Evolutionary conservation across 352 stramenopile genomes (phyloP), one percentile per base, ranked within the genome.

Genomic region (Pilasporangium apinafurcum): DNA sequence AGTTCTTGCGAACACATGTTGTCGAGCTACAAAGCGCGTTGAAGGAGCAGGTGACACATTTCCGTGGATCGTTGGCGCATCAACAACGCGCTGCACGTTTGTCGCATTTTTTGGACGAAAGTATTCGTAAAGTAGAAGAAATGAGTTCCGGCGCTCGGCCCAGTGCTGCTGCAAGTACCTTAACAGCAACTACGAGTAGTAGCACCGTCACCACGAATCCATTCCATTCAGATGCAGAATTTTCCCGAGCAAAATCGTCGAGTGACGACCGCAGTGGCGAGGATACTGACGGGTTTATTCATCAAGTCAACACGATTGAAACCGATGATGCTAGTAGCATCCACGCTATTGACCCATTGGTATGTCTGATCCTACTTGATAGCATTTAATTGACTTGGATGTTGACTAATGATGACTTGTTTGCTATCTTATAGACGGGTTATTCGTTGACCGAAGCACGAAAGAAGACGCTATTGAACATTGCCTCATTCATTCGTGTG

Each of bases 1-100:
- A 89, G 49, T 92, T 92, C 55, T 60, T 92, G 24, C 72, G 81
- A 17, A 72, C 63, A 8, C 81, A 92, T 49, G 81, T 92, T 4
- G 70, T 90, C 30, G 81, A 92, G 44, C 74, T 92, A 1, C 77
- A 89, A 31, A 68, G 46, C 10, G 73, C 68, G 26, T 56, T 92
- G 3, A 77, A 72, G 29, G 78, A 92, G 31, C 75, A 92, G 33
- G 65, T 81, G 20, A 63, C 57, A 9, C 58, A 79, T 36, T 52
- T 87, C 42, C 53, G 64, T 7, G 27, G 51, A 5, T 52, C 65
- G 16, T 35, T 68, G 8, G 58, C 52, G 0, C 72, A 83, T 30
- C 71, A 77, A 21, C 53, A 68, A 5, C 62, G 71, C 9, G 56
- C 73, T 3, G 64, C 64, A 4, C 62, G 61, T 6, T 51, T 88